Conservation (phyloP, 495 filamentous ascomycete genomes). For the Podospora conica region DNA sequence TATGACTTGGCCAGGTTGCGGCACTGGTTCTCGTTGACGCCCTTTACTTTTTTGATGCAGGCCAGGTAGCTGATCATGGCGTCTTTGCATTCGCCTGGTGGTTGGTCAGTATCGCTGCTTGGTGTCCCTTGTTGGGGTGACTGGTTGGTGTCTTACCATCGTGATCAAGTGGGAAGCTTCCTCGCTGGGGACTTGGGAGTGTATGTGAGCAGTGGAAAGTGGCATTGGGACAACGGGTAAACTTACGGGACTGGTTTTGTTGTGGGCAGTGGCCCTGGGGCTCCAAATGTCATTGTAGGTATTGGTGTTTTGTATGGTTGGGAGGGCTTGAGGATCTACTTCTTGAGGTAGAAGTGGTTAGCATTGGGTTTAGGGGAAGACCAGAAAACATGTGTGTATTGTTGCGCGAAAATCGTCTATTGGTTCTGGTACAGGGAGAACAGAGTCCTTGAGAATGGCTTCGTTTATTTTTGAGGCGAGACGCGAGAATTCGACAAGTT, state of each 20-base stretch:
- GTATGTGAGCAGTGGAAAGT: neutral
- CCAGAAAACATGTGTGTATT: neutral
- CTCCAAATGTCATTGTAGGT: constrained; percentile 66
- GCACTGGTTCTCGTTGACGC: constrained; percentile 81
- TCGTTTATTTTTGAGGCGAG: neutral
- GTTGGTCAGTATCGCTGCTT: constrained; percentile 3
- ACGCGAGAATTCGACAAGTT: neutral
- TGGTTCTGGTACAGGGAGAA: neutral
- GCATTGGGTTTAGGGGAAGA: neutral
- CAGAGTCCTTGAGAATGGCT: neutral
- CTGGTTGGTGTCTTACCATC: constrained; percentile 55
- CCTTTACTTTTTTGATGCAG: constrained; percentile 74
- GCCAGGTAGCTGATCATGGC: constrained; percentile 76
- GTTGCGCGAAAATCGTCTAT: neutral
- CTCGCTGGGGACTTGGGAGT: constrained; percentile 70
- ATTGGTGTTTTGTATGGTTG: no score
- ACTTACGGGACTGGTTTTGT: constrained; percentile 77
- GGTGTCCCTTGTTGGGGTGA: neutral
- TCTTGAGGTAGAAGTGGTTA: no score
- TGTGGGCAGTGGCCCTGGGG: constrained; percentile 64
- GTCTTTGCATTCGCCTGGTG: constrained; percentile 81
- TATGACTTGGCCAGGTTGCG: constrained; percentile 81
- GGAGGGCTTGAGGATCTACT: no score
- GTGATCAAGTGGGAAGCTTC: constrained; percentile 94
- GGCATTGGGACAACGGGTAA: constrained; percentile 12